These are phyloP conservation scores for Solanum ahanhuiri DNA, from an alignment of 257 asterid species.

Conservation along the genomic window DNA sequence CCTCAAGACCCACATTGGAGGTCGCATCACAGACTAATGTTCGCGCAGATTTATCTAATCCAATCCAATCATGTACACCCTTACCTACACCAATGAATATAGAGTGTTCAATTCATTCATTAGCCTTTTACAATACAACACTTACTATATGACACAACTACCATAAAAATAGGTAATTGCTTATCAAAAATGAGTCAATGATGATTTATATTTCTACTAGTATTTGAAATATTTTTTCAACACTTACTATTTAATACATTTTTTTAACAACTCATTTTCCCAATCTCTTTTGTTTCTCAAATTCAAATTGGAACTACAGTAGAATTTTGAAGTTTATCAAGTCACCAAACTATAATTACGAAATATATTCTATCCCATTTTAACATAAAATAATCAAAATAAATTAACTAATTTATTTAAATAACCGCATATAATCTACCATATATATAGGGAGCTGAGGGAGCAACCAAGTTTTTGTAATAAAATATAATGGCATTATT, in stretches of 20 bases:
- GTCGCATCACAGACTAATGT: too few relatives aligned
- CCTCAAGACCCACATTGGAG: too few relatives aligned
- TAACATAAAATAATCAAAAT: too few relatives aligned
- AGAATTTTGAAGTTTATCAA: neutral
- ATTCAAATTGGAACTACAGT: neutral
- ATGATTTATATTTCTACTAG: neutral
- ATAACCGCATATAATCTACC: too few relatives aligned
- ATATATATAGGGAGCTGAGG: too few relatives aligned
- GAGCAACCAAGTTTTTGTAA: too few relatives aligned
- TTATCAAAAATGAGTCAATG: neutral
- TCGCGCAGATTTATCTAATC: too few relatives aligned
- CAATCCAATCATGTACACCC: too few relatives aligned
- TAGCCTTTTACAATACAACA: neutral
- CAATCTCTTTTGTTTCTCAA: neutral
- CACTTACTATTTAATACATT: too few relatives aligned
- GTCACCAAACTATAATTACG: neutral
- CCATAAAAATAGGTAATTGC: neutral
- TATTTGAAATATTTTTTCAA: neutral
- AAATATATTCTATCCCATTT: neutral
- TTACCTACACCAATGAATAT: too few relatives aligned
- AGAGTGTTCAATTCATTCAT: neutral
- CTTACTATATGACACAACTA: neutral
- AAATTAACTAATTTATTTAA: neutral
- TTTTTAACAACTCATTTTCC: neutral
- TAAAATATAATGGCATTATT: too few relatives aligned